Base-by-base conservation (phyloP, 345 rosid genomes). In the Schrenkiella parvula region DNA sequence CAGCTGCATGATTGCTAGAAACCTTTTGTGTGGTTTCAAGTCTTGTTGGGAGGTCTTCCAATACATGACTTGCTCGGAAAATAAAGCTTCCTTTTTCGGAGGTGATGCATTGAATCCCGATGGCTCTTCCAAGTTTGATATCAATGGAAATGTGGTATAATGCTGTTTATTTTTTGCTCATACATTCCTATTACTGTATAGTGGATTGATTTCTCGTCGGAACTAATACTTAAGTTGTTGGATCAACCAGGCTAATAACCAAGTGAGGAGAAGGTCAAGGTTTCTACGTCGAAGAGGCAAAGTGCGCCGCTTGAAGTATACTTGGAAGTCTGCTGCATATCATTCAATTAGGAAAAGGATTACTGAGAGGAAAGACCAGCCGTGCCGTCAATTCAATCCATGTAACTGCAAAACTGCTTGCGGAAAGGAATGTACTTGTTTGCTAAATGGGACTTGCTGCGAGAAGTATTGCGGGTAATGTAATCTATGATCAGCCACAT, bases 381-480 rank as follows among this genome's bases (percentile, higher is more conserved):
- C 99, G 4, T 95, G 99, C 70, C 89, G 98, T 52, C 99, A 95
- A 68, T 95, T 89, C 81, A 95, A 95, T 84, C 99, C 99, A 46
- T 95, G 99, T 64, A 82, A 81, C 77, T 95, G 99, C 81, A 84
- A 84, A 87, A 84, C 88, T 65, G 90, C 96, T 78, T 95, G 99
- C 41, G 92, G 96, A 60, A 95, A 95, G 84, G 92, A 92, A 73
- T 95, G 99, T 71, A 28, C 93, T 22, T 95, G 99, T 80, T 88
- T 88, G 77, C 74, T 84, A 63, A 92, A 88, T 57, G 98, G 99
- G 70, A 95, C 99, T 25, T 95, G 99, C 88, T 95, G 99, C 64
- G 99, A 95, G 82, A 95, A 95, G 84, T 95, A 95, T 64, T 95
- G 99, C 79, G 97, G 98, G 99, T 95, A 82, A 86, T 53, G 96